phyloP scores from a whole-genome alignment of 805 yeast genomes.

The Yarrowia keelungensis region DNA sequence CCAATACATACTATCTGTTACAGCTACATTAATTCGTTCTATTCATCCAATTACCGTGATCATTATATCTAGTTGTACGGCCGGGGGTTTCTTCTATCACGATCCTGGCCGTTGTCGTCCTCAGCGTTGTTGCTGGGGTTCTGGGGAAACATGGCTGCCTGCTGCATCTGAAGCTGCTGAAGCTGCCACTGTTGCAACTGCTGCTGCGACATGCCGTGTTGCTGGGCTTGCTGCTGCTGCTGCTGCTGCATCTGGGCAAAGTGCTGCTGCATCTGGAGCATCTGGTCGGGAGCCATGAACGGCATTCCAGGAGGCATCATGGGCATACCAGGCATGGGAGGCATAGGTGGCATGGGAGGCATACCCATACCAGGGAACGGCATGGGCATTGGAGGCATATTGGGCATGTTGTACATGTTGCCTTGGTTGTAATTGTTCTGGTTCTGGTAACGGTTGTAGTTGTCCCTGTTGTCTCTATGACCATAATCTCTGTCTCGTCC shows the following conservation, averaged over 20 bases:
- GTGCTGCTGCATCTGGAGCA: slow-evolving; percentile 42
- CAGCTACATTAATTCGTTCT: no score
- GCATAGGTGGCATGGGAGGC: slow-evolving; percentile 35
- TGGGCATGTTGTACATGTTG: neutral
- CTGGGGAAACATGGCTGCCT: neutral
- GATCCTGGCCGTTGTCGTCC: slow-evolving; percentile 37
- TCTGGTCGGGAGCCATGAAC: slow-evolving; percentile 41
- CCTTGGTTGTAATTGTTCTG: neutral
- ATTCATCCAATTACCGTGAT: neutral
- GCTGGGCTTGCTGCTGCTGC: slow-evolving; percentile 36
- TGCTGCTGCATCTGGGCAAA: slow-evolving; percentile 40
- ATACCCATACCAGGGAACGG: slow-evolving; percentile 8
- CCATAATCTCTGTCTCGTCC: no score
- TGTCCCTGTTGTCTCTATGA: neutral
- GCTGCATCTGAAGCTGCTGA: slow-evolving; percentile 27
- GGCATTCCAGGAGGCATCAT: slow-evolving; percentile 36
- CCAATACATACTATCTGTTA: no score
- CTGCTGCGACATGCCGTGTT: slow-evolving; percentile 31
- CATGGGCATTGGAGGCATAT: slow-evolving; percentile 1
- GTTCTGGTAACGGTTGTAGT: neutral
- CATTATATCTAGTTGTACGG: slow-evolving; percentile 4
- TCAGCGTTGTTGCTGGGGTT: slow-evolving; percentile 33
- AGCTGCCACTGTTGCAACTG: slow-evolving; percentile 42
- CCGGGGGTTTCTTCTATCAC: slow-evolving; percentile 26
- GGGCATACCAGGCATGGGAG: slow-evolving; percentile 40